These are phyloP conservation scores for Cyanidioschyzon merolae DNA, from an alignment of 23 red algal species.

Conservation along the genomic window DNA sequence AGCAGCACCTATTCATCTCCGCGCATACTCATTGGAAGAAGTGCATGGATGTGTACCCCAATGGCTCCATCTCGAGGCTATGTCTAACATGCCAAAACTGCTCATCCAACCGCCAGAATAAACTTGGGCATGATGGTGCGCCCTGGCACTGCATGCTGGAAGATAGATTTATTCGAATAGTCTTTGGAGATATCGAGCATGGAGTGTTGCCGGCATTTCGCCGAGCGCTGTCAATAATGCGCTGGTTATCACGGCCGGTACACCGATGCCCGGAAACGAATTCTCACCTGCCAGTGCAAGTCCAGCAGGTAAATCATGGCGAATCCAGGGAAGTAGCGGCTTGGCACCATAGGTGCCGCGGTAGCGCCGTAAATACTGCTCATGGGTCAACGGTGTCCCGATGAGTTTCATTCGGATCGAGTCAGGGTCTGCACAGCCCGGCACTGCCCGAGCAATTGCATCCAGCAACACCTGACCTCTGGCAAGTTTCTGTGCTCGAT, in stretches of 20 bases:
- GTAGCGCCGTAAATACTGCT: slow-evolving; percentile 33
- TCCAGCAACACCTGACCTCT: slow-evolving; percentile 34
- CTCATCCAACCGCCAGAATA: no score
- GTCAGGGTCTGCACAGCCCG: slow-evolving; percentile 21
- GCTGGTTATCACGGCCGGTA: slow-evolving; percentile 49
- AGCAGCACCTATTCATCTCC: no score
- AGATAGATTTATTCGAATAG: no score
- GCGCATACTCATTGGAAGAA: no score
- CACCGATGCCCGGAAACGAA: slow-evolving; percentile 66
- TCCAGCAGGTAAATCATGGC: slow-evolving; percentile 25
- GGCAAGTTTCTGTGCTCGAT: slow-evolving; percentile 35
- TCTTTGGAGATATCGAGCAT: not conserved
- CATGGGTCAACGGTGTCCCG: slow-evolving; percentile 54
- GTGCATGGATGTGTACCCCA: no score
- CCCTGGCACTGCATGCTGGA: no score
- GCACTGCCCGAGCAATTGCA: slow-evolving; percentile 36
- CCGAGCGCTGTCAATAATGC: slow-evolving; percentile 34
- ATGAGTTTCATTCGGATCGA: slow-evolving; percentile 27
- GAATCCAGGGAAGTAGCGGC: slow-evolving; percentile 22
- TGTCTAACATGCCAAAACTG: no score
- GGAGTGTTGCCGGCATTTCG: not conserved
- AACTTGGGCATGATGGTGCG: no score
- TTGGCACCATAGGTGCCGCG: slow-evolving; percentile 45
- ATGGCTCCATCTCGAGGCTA: no score
- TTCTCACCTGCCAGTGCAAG: slow-evolving; percentile 39